Evolutionary conservation across 2,329 filamentous ascomycete species (phyloP).

Genomic region (Aspergillus brasiliensis): DNA sequence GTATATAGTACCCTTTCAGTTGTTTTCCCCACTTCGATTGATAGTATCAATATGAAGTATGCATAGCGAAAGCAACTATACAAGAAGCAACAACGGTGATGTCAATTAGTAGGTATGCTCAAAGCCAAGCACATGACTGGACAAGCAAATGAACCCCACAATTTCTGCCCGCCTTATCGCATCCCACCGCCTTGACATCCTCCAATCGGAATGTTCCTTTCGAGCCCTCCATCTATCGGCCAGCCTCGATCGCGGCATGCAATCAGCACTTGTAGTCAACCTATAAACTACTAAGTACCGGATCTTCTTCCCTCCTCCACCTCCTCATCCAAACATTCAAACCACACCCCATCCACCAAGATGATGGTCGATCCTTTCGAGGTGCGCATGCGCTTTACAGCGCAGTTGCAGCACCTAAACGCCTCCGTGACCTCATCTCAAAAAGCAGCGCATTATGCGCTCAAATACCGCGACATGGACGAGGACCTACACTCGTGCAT

Average conservation of each 20-base stretch:
- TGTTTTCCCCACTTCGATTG: not conserved
- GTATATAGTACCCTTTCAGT: not conserved
- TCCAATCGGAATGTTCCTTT: not conserved
- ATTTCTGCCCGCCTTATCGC: slow-evolving; percentile 25
- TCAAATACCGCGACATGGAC: slow-evolving; percentile 91
- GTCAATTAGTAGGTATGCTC: not conserved
- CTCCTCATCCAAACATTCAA: not conserved
- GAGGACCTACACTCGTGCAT: slow-evolving; percentile 98
- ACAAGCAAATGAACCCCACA: slow-evolving; percentile 13
- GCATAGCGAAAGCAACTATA: not conserved
- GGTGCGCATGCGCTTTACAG: slow-evolving; percentile 95
- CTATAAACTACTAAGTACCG: not conserved
- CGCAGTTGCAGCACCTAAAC: slow-evolving; percentile 84
- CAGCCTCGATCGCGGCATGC: not conserved
- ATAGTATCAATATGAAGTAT: no score
- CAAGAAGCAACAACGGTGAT: not conserved
- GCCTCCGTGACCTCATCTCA: slow-evolving; percentile 85
- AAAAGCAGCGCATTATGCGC: slow-evolving; percentile 91
- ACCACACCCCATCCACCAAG: slow-evolving; percentile 19
- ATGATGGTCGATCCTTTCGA: slow-evolving; percentile 88
- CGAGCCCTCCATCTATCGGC: not conserved
- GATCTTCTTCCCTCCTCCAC: not conserved
- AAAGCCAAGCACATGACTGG: slow-evolving; percentile 14
- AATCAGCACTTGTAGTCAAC: not conserved
- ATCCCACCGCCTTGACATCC: slow-evolving; percentile 1